phyloP scores from a whole-genome alignment of 1,139 yeast species.

The Blastobotrys serpentis region DNA sequence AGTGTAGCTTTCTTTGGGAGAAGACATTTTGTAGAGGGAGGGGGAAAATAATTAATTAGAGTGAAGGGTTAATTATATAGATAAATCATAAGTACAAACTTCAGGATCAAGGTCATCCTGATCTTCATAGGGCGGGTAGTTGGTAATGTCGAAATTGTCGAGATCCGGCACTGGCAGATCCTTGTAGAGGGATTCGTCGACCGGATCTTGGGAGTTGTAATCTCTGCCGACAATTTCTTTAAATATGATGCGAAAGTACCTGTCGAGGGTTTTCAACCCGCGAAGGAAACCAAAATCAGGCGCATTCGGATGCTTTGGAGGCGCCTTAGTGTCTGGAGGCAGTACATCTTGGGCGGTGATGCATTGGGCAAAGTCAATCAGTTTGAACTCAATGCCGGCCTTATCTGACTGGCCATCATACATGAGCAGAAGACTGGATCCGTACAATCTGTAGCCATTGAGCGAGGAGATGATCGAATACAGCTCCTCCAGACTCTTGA shows the following conservation, averaged over 20 bases:
- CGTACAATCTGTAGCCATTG: slow-evolving; percentile 85
- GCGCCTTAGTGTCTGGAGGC: slow-evolving; percentile 48
- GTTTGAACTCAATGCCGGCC: slow-evolving; percentile 51
- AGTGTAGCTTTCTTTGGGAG: no score
- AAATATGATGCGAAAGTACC: slow-evolving; percentile 49
- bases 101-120: not conserved
- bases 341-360: slow-evolving; percentile 63
- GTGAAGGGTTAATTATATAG: not conserved
- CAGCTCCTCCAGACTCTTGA: slow-evolving; percentile 60
- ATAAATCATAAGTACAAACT: not conserved
- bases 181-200: not conserved
- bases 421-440: slow-evolving; percentile 83
- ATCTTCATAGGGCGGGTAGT: slow-evolving; percentile 9
- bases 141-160: slow-evolving; percentile 13
- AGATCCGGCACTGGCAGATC: slow-evolving; percentile 5
- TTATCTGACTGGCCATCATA: slow-evolving; percentile 59
- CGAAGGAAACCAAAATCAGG: slow-evolving; percentile 84
- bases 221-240: slow-evolving; percentile 28
- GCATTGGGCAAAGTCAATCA: slow-evolving; percentile 95
- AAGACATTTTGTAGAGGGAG: no score
- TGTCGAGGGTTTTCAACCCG: slow-evolving; percentile 68
- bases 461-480: slow-evolving; percentile 54
- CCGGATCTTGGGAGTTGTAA: slow-evolving; percentile 6
- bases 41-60: no score
- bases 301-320: slow-evolving; percentile 62